A percentile compares a stretch with the other conserved stretches of the same genome.
Evolutionary conservation across 768 basidiomycete species (phyloP).

Genomic region (Clitopilus hobsonii): DNA sequence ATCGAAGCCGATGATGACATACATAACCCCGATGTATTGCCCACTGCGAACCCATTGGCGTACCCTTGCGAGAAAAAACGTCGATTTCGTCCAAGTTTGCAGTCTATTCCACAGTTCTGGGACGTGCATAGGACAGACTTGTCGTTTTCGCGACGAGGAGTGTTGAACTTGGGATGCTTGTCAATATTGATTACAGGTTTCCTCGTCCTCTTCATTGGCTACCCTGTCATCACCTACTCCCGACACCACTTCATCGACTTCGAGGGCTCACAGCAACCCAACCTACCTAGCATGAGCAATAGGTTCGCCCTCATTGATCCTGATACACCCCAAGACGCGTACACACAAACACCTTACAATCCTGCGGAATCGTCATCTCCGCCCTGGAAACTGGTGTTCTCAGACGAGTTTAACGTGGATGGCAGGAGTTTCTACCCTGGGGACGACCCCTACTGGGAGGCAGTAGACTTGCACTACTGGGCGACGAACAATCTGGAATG

Average conservation of each 20-base stretch:
- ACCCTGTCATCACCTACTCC: constrained; percentile 35
- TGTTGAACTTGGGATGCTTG: constrained; percentile 72
- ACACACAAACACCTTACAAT: constrained; percentile 47
- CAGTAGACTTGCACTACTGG: constrained; percentile 78
- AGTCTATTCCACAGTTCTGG: constrained; percentile 10
- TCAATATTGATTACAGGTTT: constrained; percentile 43
- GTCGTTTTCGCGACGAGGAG: constrained; percentile 55
- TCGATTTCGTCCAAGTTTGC: neutral
- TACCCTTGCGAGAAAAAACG: neutral
- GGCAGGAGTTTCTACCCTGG: constrained; percentile 78
- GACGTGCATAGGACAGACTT: constrained; percentile 25
- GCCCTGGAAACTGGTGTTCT: constrained; percentile 59
- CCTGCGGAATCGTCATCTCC: constrained; percentile 43
- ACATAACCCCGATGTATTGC: constrained; percentile 55
- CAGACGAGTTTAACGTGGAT: constrained; percentile 76
- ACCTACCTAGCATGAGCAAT: constrained; percentile 32
- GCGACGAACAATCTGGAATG: constrained; percentile 77
- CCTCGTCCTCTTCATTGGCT: constrained; percentile 53
- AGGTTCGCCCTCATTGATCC: constrained; percentile 55
- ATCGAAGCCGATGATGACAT: constrained; percentile 69
- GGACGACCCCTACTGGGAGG: constrained; percentile 85
- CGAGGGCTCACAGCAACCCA: constrained; percentile 46
- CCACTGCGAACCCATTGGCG: neutral
- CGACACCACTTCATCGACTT: constrained; percentile 8
- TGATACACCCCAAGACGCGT: constrained; percentile 54